Conservation (phyloP, 1,284 basidiomycete genomes). For the Moniliophthora roreri region DNA sequence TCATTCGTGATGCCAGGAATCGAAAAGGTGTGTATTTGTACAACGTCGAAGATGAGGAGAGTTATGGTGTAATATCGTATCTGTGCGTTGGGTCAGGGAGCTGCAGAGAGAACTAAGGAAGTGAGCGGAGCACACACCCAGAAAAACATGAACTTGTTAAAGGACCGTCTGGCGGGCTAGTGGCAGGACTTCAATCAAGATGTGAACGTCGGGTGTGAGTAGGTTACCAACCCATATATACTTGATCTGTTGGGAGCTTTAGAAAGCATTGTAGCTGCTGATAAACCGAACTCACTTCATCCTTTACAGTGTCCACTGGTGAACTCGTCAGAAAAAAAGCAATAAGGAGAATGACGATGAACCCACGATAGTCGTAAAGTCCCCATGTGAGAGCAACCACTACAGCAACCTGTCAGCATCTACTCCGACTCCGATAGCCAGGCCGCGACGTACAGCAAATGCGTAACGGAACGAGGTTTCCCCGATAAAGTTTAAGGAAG, state of each 20-base stretch:
- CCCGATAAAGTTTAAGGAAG: not conserved
- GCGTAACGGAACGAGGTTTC: not conserved
- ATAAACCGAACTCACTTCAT: conserved; percentile 7
- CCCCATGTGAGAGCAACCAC: conserved; percentile 15
- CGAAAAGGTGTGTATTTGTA: conserved; percentile 40
- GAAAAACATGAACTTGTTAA: conserved; percentile 37
- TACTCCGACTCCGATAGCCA: too few relatives aligned
- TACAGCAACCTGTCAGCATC: not conserved
- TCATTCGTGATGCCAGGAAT: conserved; percentile 29
- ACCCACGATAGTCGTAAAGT: conserved; percentile 14
- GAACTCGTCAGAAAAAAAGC: not conserved
- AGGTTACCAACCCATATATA: conserved; percentile 32
- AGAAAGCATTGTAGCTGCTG: not conserved
- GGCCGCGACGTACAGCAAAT: not conserved
- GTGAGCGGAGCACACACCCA: conserved; percentile 27
- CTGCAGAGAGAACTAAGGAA: not conserved
- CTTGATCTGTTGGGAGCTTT: conserved; percentile 23
- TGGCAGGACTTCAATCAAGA: not conserved
- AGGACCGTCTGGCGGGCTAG: conserved; percentile 28
- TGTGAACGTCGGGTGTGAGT: not conserved
- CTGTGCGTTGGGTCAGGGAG: conserved; percentile 18
- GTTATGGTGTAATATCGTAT: conserved; percentile 44
- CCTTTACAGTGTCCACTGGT: conserved; percentile 10
- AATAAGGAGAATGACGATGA: not conserved
- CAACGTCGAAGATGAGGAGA: conserved; percentile 37